These are phyloP conservation scores for Serendipita sp. DNA, from an alignment of 768 basidiomycete genomes.

Conservation along the genomic window DNA sequence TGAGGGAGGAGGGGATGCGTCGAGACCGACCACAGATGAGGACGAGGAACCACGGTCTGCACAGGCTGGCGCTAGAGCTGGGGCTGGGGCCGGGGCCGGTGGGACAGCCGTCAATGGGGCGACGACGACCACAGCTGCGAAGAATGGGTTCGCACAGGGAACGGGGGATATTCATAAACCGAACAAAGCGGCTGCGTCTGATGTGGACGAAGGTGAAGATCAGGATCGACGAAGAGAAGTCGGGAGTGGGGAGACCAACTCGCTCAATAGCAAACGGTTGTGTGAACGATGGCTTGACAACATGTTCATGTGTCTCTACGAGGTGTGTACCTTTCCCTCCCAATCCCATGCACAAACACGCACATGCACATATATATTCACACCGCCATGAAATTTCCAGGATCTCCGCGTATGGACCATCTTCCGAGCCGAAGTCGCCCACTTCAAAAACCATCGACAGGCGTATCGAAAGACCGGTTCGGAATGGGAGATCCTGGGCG, in stretches of 20 bases:
- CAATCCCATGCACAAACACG: no score
- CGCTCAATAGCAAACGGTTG: constrained; percentile 89
- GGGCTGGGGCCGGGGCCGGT: no score
- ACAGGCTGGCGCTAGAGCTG: neutral
- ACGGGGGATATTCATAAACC: neutral
- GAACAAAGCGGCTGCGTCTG: constrained; percentile 10
- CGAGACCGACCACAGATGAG: constrained; percentile 16
- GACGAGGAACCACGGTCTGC: constrained; percentile 20
- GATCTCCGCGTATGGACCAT: constrained; percentile 98
- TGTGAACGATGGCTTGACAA: constrained; percentile 98
- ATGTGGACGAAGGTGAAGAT: constrained; percentile 31
- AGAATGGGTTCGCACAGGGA: neutral
- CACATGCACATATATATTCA: no score
- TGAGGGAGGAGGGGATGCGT: constrained; percentile 9
- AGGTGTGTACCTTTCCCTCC: constrained; percentile 34
- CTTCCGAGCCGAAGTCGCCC: constrained; percentile 94
- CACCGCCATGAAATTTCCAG: constrained; percentile 31
- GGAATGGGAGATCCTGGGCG: constrained; percentile 98
- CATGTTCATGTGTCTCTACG: constrained; percentile 94
- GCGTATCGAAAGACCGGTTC: constrained; percentile 93
- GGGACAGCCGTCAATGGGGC: neutral
- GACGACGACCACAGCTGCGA: no score
- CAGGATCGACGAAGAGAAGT: neutral
- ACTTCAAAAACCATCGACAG: constrained; percentile 97
- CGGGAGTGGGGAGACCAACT: constrained; percentile 31